phyloP scores from a whole-genome alignment of 108 stramenopile genomes.

The Cyclotella sp. region DNA sequence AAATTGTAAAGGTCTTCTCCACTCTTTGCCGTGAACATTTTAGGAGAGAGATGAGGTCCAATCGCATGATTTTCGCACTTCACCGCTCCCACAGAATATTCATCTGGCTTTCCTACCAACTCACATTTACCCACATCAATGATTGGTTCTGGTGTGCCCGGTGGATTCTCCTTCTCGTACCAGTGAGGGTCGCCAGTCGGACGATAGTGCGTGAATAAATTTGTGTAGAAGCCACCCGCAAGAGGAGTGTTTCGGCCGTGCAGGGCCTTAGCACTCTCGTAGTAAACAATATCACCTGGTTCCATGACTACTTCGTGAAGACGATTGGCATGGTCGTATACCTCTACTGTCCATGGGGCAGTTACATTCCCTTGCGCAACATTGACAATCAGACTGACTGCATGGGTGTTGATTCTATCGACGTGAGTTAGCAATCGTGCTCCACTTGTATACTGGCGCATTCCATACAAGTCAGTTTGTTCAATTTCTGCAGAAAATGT shows the following conservation, averaged over 20 bases:
- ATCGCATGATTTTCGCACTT: constrained; percentile 72
- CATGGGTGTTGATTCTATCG: constrained; percentile 88
- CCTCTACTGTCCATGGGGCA: constrained; percentile 84
- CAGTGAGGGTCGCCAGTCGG: constrained; percentile 69
- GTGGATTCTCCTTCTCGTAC: constrained; percentile 65
- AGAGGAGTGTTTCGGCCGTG: constrained; percentile 86
- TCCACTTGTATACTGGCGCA: constrained; percentile 88
- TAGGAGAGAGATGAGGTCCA: constrained; percentile 62
- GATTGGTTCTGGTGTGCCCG: constrained; percentile 69
- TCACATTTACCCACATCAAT: constrained; percentile 65
- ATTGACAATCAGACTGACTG: constrained; percentile 90
- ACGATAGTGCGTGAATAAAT: constrained; percentile 93
- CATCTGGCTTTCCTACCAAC: constrained; percentile 55
- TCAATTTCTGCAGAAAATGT: constrained; percentile 55
- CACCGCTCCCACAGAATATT: constrained; percentile 63
- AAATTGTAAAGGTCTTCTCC: constrained; percentile 68
- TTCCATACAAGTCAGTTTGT: constrained; percentile 92
- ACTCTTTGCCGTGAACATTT: constrained; percentile 54
- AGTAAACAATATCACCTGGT: constrained; percentile 88
- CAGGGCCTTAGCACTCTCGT: constrained; percentile 88
- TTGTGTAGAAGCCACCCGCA: constrained; percentile 75
- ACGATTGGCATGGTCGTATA: constrained; percentile 72
- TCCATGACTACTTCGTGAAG: constrained; percentile 79
- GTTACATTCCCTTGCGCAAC: constrained; percentile 85
- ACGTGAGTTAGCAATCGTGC: constrained; percentile 89